These are phyloP conservation scores for Aspergillus unguis DNA, from an alignment of 2,329 filamentous ascomycete species.

Conservation along the genomic window DNA sequence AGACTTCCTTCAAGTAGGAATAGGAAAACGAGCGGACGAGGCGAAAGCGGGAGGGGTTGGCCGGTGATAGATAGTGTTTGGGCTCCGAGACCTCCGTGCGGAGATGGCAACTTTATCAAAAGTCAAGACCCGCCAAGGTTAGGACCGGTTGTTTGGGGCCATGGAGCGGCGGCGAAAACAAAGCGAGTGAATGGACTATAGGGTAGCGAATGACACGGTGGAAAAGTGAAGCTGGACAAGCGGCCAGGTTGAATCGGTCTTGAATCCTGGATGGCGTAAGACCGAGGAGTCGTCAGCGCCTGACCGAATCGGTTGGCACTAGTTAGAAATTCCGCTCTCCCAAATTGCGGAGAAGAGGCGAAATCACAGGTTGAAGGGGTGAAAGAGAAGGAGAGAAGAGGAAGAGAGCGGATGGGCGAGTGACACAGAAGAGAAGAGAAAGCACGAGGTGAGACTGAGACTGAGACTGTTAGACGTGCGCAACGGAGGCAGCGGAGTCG, in stretches of 20 bases:
- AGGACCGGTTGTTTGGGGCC: conserved; percentile 14
- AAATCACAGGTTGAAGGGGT: conserved; percentile 1
- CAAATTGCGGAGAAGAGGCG: neutral
- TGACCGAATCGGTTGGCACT: conserved; percentile 12
- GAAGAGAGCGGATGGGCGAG: conserved; percentile 6
- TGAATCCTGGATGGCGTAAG: conserved; percentile 5
- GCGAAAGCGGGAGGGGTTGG: conserved; percentile 5
- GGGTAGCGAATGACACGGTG: conserved; percentile 8
- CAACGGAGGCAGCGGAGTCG: conserved; percentile 1
- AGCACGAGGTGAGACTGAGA: conserved; percentile 14
- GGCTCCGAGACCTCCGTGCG: conserved; percentile 17
- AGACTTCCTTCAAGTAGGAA: neutral
- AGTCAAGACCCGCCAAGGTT: conserved; percentile 16
- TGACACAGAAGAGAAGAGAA: conserved; percentile 13
- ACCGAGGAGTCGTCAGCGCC: conserved; percentile 8
- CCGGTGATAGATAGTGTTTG: conserved; percentile 8
- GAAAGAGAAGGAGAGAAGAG: conserved; percentile 2
- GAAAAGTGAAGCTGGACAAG: conserved; percentile 1
- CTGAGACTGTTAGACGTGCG: neutral
- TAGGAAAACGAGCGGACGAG: conserved; percentile 6
- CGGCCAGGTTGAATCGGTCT: conserved; percentile 5
- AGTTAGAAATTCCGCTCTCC: neutral
- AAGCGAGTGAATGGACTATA: neutral
- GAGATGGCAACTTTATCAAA: conserved; percentile 19
- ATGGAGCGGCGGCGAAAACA: conserved; percentile 11